Evolutionary conservation across 163 green algal genomes (phyloP).

Genomic region (Chlamydomonas reinhardtii): DNA sequence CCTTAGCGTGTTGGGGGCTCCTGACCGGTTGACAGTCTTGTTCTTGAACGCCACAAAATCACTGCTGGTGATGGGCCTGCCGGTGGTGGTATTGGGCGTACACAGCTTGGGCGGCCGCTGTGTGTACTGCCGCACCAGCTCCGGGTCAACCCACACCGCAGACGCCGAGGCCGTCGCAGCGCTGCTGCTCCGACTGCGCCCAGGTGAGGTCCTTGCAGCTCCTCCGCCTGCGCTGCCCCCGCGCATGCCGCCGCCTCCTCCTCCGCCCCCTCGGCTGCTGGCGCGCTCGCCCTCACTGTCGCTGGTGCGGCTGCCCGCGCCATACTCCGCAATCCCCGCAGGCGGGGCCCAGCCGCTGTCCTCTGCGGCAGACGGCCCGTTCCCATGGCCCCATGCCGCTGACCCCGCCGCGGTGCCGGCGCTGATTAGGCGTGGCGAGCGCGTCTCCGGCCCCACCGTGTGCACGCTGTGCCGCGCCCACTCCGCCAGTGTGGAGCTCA

Average conservation of each 20-base stretch:
- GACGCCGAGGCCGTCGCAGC: too few relatives aligned
- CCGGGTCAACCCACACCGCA: constrained; percentile 3
- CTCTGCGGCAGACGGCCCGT: too few relatives aligned
- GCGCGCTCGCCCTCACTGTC: too few relatives aligned
- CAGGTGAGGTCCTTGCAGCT: too few relatives aligned
- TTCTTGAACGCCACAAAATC: constrained; percentile 46
- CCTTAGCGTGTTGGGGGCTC: constrained; percentile 18
- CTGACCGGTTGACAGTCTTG: constrained; percentile 18
- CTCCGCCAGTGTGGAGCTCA: constrained; percentile 13
- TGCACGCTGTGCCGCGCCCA: constrained; percentile 25
- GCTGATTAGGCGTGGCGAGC: too few relatives aligned
- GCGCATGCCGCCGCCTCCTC: background rate
- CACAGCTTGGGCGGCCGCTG: constrained; percentile 38
- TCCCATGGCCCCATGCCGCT: too few relatives aligned
- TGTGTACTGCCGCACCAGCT: constrained; percentile 37
- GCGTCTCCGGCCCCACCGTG: background rate
- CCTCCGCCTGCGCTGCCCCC: too few relatives aligned
- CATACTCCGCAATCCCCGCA: too few relatives aligned
- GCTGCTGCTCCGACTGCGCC: too few relatives aligned
- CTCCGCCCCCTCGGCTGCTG: background rate
- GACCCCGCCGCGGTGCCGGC: too few relatives aligned
- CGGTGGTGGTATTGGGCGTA: constrained; percentile 33
- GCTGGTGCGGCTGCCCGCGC: too few relatives aligned
- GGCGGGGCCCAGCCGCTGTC: too few relatives aligned
- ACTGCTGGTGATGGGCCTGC: constrained; percentile 26